phyloP scores from a whole-genome alignment of 208 protist genomes.

The Leishmania tropica region DNA sequence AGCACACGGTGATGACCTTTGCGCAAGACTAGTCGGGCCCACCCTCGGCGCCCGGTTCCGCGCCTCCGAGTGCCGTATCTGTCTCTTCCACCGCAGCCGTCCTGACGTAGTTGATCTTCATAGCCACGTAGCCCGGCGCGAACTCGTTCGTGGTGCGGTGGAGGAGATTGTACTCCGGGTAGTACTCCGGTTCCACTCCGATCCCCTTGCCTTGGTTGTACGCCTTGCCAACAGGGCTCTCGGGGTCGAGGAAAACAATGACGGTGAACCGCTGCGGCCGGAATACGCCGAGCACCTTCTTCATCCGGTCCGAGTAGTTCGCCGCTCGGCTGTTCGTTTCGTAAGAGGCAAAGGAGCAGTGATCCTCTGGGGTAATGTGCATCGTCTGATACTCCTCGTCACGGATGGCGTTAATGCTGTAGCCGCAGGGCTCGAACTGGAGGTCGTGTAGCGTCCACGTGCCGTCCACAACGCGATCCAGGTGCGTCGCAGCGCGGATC shows the following conservation, averaged over 20 bases:
- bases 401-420: constrained; percentile 93
- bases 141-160: constrained; percentile 85
- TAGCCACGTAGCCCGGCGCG: constrained; percentile 73
- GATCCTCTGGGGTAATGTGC: constrained; percentile 95
- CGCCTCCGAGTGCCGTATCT: not conserved
- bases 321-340: constrained; percentile 89
- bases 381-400: constrained; percentile 93
- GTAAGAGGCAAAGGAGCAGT: constrained; percentile 94
- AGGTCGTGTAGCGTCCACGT: constrained; percentile 87
- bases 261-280: constrained; percentile 84
- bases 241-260: constrained; percentile 83
- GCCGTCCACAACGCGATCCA: constrained; percentile 75
- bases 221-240: constrained; percentile 70
- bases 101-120: constrained; percentile 86
- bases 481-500: constrained; percentile 67
- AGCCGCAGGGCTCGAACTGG: constrained; percentile 95
- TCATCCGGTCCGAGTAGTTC: constrained; percentile 67
- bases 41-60: not conserved
- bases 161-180: constrained; percentile 66
- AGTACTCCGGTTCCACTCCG: constrained; percentile 83
- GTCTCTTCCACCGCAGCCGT: constrained; percentile 29
- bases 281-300: constrained; percentile 76
- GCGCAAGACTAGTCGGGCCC: not conserved
- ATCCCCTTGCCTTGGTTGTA: constrained; percentile 65
- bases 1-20: not conserved